Conservation (phyloP, 1,284 basidiomycete species). For the Moesziomyces globuligerus region DNA sequence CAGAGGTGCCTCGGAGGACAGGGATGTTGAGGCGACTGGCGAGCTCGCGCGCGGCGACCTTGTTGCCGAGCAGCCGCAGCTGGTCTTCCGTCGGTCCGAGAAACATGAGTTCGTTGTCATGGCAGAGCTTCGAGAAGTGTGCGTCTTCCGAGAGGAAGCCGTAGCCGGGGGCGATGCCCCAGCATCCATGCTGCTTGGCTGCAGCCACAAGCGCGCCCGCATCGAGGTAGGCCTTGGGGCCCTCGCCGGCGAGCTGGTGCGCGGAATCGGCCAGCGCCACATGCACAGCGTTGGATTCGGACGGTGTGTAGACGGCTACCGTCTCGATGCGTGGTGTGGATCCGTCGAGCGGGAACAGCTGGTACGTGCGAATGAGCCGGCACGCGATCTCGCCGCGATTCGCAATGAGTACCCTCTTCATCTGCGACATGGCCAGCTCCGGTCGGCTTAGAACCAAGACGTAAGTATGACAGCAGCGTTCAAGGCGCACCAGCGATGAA, state of each 20-base stretch:
- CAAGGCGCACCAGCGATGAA: no score
- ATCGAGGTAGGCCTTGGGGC: constrained; percentile 52
- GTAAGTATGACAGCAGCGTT: no score
- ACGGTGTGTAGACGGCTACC: constrained; percentile 27
- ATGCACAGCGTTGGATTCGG: constrained; percentile 34
- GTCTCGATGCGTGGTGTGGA: constrained; percentile 19
- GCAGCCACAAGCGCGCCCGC: constrained; percentile 70
- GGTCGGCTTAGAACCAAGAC: no score
- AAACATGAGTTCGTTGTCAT: constrained; percentile 16
- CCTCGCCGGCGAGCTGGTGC: constrained; percentile 56
- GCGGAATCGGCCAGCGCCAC: constrained; percentile 14
- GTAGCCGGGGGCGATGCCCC: constrained; percentile 59
- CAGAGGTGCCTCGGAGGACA: constrained; percentile 19
- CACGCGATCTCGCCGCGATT: constrained; percentile 54
- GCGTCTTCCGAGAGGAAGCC: constrained; percentile 40
- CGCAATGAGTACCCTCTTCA: constrained; percentile 64
- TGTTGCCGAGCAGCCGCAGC: constrained; percentile 25
- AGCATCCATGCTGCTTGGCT: constrained; percentile 70
- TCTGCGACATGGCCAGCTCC: not conserved
- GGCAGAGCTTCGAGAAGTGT: constrained; percentile 27
- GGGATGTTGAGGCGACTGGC: constrained; percentile 14
- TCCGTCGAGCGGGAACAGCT: constrained; percentile 18
- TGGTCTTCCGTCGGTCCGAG: constrained; percentile 23
- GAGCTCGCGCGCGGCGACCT: constrained; percentile 21
- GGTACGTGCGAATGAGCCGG: constrained; percentile 43